A percentile compares a stretch with the other conserved stretches of the same genome.
Conservation (phyloP, 163 green algal species). For the Scenedesmus sp. region DNA sequence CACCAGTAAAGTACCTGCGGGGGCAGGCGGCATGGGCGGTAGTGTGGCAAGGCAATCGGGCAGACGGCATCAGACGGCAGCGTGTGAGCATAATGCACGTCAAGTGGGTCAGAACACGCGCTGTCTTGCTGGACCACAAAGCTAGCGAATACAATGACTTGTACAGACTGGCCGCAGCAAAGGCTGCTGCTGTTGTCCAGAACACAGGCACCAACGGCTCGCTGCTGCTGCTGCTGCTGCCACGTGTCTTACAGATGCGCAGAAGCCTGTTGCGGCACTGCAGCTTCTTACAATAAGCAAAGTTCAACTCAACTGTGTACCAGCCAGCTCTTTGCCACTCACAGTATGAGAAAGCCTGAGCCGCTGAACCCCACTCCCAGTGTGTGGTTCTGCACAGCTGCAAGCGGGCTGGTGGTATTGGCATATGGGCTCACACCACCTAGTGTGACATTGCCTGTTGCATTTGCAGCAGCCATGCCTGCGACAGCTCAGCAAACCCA, state of each 20-base stretch:
- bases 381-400: not conserved
- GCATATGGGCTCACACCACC: not conserved
- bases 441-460: not conserved
- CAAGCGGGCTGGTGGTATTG: constrained; percentile 3
- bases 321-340: too few relatives aligned
- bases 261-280: not conserved
- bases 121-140: too few relatives aligned
- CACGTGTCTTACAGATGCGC: too few relatives aligned
- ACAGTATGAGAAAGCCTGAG: constrained; percentile 39
- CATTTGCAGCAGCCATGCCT: not conserved
- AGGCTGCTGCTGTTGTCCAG: too few relatives aligned
- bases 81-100: not conserved
- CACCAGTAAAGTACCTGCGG: constrained; percentile 35
- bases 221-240: too few relatives aligned
- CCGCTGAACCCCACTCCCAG: constrained; percentile 37
- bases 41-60: too few relatives aligned
- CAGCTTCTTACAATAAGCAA: too few relatives aligned
- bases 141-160: too few relatives aligned
- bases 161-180: too few relatives aligned
- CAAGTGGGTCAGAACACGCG: too few relatives aligned
- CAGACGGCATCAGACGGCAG: not conserved
- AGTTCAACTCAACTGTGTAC: too few relatives aligned
- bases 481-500: not conserved
- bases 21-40: not conserved
- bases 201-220: too few relatives aligned